These are phyloP conservation scores for Xylaria castorea DNA, from an alignment of 495 filamentous ascomycete species.

Conservation along the genomic window DNA sequence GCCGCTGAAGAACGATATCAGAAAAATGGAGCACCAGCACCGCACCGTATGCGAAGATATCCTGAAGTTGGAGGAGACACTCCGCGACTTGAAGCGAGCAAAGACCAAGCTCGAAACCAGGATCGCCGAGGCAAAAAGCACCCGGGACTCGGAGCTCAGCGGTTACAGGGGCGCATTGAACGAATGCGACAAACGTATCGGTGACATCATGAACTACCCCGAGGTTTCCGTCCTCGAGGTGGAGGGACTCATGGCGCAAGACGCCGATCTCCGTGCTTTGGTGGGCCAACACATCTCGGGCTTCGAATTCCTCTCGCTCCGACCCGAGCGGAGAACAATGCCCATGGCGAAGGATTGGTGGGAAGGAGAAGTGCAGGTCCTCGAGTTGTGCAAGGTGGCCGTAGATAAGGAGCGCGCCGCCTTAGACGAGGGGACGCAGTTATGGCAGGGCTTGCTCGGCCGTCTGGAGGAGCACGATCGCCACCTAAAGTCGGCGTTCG, in stretches of 20 bases:
- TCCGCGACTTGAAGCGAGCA: slow-evolving; percentile 70
- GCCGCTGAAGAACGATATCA: slow-evolving; percentile 40
- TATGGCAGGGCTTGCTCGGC: slow-evolving; percentile 77
- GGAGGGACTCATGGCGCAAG: slow-evolving; percentile 41
- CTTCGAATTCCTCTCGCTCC: slow-evolving; percentile 61
- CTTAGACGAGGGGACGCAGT: slow-evolving; percentile 78
- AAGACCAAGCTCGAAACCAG: slow-evolving; percentile 66
- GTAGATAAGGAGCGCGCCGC: slow-evolving; percentile 75
- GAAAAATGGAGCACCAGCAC: slow-evolving; percentile 60
- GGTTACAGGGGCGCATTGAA: slow-evolving; percentile 55
- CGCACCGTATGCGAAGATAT: slow-evolving; percentile 65
- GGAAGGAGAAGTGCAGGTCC: slow-evolving; percentile 64
- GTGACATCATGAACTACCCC: slow-evolving; percentile 57
- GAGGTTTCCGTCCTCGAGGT: slow-evolving; percentile 53
- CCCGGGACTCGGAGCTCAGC: slow-evolving; percentile 57
- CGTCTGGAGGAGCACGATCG: slow-evolving; percentile 74
- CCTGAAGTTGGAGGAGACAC: slow-evolving; percentile 60
- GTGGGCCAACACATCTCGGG: slow-evolving; percentile 46
- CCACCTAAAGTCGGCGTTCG: slow-evolving; percentile 63
- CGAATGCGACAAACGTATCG: slow-evolving; percentile 49
- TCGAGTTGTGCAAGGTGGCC: slow-evolving; percentile 63
- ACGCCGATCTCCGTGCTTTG: slow-evolving; percentile 31
- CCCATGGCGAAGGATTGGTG: slow-evolving; percentile 81
- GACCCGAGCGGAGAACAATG: slow-evolving; percentile 72
- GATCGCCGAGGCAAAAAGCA: slow-evolving; percentile 69